These are phyloP conservation scores for Fusarium dimerum DNA, from an alignment of 2,329 filamentous ascomycete species.

Conservation along the genomic window DNA sequence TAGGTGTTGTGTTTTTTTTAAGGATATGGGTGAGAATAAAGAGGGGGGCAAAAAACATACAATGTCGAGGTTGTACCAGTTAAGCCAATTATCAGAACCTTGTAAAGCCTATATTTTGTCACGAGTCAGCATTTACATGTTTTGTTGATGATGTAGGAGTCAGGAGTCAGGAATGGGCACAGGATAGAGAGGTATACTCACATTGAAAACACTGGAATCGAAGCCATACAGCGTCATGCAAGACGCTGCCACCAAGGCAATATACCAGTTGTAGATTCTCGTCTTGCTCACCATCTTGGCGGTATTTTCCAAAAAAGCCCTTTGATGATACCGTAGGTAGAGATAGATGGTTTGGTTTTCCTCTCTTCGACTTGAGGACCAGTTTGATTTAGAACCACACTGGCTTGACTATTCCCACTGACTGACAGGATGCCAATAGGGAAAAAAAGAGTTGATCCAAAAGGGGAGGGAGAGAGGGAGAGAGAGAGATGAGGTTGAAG, in stretches of 20 bases:
- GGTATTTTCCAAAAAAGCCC: conserved; percentile 4
- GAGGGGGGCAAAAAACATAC: conserved; percentile 30
- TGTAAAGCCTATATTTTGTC: conserved; percentile 50
- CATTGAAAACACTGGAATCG: conserved; percentile 74
- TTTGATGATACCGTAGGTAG: background rate
- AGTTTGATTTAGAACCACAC: background rate
- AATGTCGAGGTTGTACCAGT: conserved; percentile 57
- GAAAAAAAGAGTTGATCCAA: background rate
- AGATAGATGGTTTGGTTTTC: too few relatives aligned
- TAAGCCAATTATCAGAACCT: conserved; percentile 65
- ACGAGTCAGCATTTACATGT: conserved; percentile 3
- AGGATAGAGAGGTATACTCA: conserved; percentile 2
- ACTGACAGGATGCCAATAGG: too few relatives aligned
- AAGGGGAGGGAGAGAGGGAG: background rate
- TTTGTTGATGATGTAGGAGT: background rate
- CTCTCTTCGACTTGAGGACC: background rate
- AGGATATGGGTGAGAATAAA: too few relatives aligned
- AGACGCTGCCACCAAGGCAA: conserved; percentile 68
- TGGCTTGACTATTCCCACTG: too few relatives aligned
- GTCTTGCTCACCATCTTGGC: conserved; percentile 38
- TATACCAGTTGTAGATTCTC: conserved; percentile 47
- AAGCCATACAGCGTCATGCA: conserved; percentile 78
- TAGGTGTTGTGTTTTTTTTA: too few relatives aligned
- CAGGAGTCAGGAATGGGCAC: background rate
- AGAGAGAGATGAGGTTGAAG: background rate